Evolutionary conservation across 306 rosid species (phyloP), one percentile per base, ranked within the genome.

Genomic region (Biancaea sappan): DNA sequence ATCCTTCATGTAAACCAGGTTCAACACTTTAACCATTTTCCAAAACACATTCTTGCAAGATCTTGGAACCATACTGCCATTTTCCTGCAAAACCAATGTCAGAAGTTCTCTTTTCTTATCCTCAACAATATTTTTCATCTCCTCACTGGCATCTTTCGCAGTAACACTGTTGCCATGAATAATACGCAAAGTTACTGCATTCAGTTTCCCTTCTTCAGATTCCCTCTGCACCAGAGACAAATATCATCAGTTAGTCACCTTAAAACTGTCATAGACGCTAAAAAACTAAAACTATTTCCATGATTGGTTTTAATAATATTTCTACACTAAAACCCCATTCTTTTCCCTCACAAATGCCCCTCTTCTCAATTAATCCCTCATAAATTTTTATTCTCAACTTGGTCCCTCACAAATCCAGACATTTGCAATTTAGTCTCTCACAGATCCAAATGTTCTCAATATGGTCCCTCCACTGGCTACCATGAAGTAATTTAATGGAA

Each of bases 41-140:
- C 98, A 91, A 66, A 94, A 91, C 81, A 91, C 71, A 60, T 89
- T 89, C 85, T 87, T 94, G 91, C 94, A 89, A 18, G 83, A 91
- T 86, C 92, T 91, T 71, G 98, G 94, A 66, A 94, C 72, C 34
- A 65, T 4, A 67, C 89, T 84, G 7, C 76, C 86, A 63, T 88
- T 74, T 67, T 86, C 89, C 79, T 60, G 78, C 86, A 94, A 74
- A 85, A 91, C 87, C 50, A 89, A 59, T 31, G 87, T 83, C 73
- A 88, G 75, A 13, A 94, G 84, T 61, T 94, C 94, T 77, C 84
- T 84, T 79, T 86, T 87, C 72, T 81, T 80, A 2, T 67, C 77
- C 60, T 62, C 77, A 31, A 79, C 72, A 40, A 73, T 14, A 51
- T 69, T 64, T 72, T 72, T 86, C 61, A 87, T n/a, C 72, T 86